These are phyloP conservation scores for Porcisia deanei DNA, from an alignment of 208 protist species.

Conservation along the genomic window DNA sequence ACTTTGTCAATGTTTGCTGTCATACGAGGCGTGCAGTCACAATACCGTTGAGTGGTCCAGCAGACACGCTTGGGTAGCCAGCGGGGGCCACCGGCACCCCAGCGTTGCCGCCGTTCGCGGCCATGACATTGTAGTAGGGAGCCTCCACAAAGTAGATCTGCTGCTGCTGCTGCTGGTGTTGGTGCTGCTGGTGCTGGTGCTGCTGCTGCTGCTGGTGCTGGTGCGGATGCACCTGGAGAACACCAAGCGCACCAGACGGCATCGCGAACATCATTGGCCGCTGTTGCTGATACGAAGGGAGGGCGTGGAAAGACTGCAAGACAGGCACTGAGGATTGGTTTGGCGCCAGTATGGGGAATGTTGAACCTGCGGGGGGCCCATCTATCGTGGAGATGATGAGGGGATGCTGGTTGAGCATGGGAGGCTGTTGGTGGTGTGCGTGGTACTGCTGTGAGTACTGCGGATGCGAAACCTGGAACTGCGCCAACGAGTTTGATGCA, in stretches of 20 bases:
- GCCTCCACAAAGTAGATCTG: slow-evolving; percentile 19
- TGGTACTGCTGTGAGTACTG: slow-evolving; percentile 16
- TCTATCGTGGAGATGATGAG: slow-evolving; percentile 9
- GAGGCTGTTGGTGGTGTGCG: neutral
- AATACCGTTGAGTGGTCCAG: neutral
- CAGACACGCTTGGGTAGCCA: neutral
- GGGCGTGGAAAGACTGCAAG: slow-evolving; percentile 4
- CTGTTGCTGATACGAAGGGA: slow-evolving; percentile 1
- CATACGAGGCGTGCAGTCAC: neutral
- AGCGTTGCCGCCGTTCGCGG: slow-evolving; percentile 5
- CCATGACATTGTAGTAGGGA: slow-evolving; percentile 14
- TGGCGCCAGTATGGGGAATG: slow-evolving; percentile 13
- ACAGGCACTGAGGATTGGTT: neutral
- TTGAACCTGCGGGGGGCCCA: slow-evolving; percentile 1
- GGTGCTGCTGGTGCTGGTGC: slow-evolving; percentile 24
- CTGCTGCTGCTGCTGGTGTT: slow-evolving; percentile 27
- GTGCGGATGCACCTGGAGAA: slow-evolving; percentile 17
- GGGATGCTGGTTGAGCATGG: slow-evolving; percentile 2
- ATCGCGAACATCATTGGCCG: slow-evolving; percentile 22
- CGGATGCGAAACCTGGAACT: slow-evolving; percentile 6
- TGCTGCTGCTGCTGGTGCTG: slow-evolving; percentile 29
- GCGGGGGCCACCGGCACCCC: neutral
- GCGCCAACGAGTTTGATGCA: neutral
- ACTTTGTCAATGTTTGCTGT: neutral
- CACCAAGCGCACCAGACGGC: slow-evolving; percentile 2